Evolutionary conservation across 805 yeast species (phyloP), one percentile per base, ranked within the genome.

Genomic region (Kluyveromyces nonfermentans): DNA sequence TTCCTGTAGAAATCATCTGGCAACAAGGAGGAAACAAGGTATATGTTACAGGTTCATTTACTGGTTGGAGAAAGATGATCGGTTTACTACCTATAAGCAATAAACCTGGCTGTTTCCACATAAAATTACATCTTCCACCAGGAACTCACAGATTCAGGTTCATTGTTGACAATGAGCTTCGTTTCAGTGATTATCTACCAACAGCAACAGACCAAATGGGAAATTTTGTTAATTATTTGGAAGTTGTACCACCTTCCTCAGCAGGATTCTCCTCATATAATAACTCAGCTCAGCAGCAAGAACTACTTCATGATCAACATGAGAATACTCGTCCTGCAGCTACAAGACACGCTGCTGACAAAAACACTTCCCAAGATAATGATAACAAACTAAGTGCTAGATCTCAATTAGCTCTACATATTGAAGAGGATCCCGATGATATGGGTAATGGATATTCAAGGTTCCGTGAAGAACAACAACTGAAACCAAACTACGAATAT

Each of bases 1-100:
- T 59, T 5, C 78, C 80, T 3, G 72, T 87, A 1, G 88, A 82
- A 45, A 82, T 88, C 46, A 78, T 78, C 50, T 90, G 98, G 98
- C 80, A 79, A 15, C 96, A 90, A 63, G 97, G 97, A n/a, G 98
- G 98, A 48, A 77, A 77, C 40, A 85, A 85, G 55, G 97, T 93
- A 2, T 93, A 88, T 62, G 96, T 90, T 12, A 93, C 97, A 31
- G 98, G 98, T 40, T 85, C 97, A 1, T 90, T 90, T 65, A 93
- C 98, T 0, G 96, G 96, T 3, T 93, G 98, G 97, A 73, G 96
- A 52, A 90, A 89, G 65, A 90, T 93, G 97, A 89, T 90, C 57
- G 95, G 95, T 33, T 69, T 93, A 54, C 73, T 73, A 25, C 65
- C 68, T 8, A 65, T 64, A 12, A 52, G 60, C 5, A 59, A 56